Evolutionary conservation across 2,329 filamentous ascomycete genomes (phyloP).

Genomic region (Sporothrix humicola): DNA sequence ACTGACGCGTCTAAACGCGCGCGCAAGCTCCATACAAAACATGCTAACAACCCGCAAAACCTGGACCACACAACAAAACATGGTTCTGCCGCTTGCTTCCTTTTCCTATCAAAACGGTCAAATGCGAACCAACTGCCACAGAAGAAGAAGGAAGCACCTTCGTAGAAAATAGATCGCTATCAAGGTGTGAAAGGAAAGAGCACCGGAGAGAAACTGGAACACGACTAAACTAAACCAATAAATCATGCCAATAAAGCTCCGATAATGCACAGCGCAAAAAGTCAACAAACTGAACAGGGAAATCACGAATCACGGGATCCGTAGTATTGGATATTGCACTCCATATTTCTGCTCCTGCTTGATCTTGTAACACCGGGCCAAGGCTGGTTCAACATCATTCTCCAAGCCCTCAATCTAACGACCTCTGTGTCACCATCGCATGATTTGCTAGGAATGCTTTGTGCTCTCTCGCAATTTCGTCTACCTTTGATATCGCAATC

Average conservation of each 20-base stretch:
- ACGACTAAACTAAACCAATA: neutral
- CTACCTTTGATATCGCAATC: neutral
- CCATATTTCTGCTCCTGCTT: neutral
- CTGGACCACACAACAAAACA: neutral
- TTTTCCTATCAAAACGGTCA: neutral
- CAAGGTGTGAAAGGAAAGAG: neutral
- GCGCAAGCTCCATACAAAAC: neutral
- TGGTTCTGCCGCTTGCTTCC: neutral
- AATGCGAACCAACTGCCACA: neutral
- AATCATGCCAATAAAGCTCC: constrained; percentile 1
- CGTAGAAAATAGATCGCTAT: neutral
- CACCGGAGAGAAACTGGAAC: constrained; percentile 13
- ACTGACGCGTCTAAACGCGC: constrained; percentile 29
- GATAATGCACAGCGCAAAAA: neutral
- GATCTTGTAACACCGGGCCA: neutral
- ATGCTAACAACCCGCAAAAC: neutral
- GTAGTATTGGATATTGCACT: neutral
- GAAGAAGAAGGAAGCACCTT: constrained; percentile 7
- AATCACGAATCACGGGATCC: constrained; percentile 17
- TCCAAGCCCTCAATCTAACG: neutral
- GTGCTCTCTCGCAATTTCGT: constrained; percentile 13
- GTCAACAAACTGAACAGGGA: neutral
- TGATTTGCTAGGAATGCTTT: constrained; percentile 23
- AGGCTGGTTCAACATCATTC: neutral
- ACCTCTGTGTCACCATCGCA: constrained; percentile 16